Conservation (phyloP, 805 yeast species). For the Hanseniaspora nectarophila region DNA sequence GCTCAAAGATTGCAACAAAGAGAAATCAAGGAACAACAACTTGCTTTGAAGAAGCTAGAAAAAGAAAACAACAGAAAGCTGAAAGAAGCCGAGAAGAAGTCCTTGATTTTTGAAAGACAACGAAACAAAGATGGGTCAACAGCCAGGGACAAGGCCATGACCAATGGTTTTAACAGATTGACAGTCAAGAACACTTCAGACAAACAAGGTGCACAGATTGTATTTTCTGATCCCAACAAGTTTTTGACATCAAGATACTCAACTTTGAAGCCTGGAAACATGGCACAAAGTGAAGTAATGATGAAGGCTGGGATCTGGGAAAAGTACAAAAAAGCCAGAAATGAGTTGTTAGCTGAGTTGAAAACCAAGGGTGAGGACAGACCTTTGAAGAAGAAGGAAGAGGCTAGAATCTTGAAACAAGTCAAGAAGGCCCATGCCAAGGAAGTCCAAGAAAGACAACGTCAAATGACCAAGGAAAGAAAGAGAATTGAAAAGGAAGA, state of each 20-base stretch:
- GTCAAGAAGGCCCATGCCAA: conserved; percentile 28
- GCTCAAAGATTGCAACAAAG: background rate
- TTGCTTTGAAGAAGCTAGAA: background rate
- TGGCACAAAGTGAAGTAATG: background rate
- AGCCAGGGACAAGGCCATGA: background rate
- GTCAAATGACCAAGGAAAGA: conserved; percentile 27
- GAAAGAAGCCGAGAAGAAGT: background rate
- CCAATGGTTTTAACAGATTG: background rate
- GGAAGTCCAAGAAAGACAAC: conserved; percentile 26
- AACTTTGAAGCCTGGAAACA: background rate
- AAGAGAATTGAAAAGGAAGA: conserved; percentile 20
- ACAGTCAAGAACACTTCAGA: background rate
- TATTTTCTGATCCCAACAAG: background rate
- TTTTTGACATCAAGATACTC: background rate
- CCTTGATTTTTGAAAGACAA: background rate
- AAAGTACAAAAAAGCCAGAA: background rate
- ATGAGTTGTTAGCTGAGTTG: background rate
- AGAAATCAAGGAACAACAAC: conserved; percentile 1
- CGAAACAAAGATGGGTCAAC: background rate
- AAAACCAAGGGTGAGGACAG: background rate
- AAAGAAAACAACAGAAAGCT: conserved; percentile 7
- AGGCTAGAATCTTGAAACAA: conserved; percentile 24
- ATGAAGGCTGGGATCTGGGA: conserved; percentile 1
- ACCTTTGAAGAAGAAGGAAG: conserved; percentile 18
- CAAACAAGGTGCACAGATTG: too few species aligned